These are phyloP conservation scores for Selenicereus undatus DNA, from an alignment of 148 eudicot species.

Conservation along the genomic window DNA sequence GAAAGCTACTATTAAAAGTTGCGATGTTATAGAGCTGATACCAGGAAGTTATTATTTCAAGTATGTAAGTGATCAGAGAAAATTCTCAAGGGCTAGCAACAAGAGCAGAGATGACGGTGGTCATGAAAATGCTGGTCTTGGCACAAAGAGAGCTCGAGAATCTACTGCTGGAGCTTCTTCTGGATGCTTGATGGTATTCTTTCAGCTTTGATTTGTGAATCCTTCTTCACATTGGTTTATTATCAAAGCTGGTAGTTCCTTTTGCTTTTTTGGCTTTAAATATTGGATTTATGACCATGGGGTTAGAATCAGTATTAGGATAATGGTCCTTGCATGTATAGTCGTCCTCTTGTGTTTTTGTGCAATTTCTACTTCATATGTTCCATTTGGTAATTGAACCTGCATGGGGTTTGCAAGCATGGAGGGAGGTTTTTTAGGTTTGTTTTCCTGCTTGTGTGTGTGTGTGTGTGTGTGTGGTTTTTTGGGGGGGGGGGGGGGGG, in stretches of 20 bases:
- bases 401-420: too few species aligned
- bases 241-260: background rate
- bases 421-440: too few species aligned
- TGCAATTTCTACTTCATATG: too few species aligned
- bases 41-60: slow-evolving; percentile 77
- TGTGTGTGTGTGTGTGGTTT: too few species aligned
- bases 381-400: too few species aligned
- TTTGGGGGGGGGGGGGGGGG: too few species aligned
- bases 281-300: background rate
- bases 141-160: slow-evolving; percentile 44
- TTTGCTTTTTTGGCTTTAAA: background rate
- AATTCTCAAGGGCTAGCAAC: slow-evolving; percentile 20
- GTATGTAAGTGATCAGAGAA: slow-evolving; percentile 37
- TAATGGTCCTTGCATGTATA: too few species aligned
- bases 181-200: slow-evolving; percentile 24
- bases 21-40: slow-evolving; percentile 84
- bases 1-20: slow-evolving; percentile 43
- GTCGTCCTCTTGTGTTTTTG: too few species aligned
- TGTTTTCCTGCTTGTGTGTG: too few species aligned
- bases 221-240: background rate
- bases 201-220: background rate
- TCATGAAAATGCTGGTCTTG: slow-evolving; percentile 21
- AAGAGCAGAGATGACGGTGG: slow-evolving; percentile 23
- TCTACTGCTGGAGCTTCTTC: slow-evolving; percentile 35
- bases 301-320: too few species aligned